A percentile compares a stretch with the other conserved stretches of the same genome.
Evolutionary conservation across 1,284 basidiomycete genomes (phyloP).

Genomic region (Pseudozyma sp.): DNA sequence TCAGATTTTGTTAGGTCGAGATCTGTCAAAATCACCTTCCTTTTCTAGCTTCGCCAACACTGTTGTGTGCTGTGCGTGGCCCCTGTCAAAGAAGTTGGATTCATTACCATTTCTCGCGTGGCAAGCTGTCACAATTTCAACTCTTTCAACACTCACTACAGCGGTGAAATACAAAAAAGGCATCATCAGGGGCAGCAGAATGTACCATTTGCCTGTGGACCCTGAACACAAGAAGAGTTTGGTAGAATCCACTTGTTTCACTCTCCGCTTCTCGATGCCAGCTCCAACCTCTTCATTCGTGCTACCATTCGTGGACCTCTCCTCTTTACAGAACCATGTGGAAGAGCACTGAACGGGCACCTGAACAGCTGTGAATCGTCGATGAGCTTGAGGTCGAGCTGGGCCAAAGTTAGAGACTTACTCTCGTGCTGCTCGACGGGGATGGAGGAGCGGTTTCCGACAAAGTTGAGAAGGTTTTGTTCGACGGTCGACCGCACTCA

Average conservation of each 20-base stretch:
- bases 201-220: slow-evolving; percentile 3
- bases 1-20: no score
- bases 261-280: background rate
- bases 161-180: no score
- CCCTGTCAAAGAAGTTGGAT: slow-evolving; percentile 9
- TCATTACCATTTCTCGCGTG: background rate
- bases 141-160: background rate
- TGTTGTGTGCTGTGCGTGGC: background rate
- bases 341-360: no score
- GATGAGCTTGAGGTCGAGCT: no score
- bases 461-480: background rate
- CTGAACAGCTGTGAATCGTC: no score
- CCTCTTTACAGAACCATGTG: background rate
- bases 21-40: no score
- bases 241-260: slow-evolving; percentile 18
- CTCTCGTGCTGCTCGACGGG: background rate
- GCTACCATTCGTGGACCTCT: background rate
- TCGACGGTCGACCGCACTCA: background rate
- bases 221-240: slow-evolving; percentile 6
- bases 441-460: background rate
- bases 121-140: slow-evolving; percentile 17
- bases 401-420: no score
- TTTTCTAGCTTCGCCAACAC: no score
- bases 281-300: background rate
- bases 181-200: slow-evolving; percentile 1